These are phyloP conservation scores for Fragaria nilgerrensis DNA, from an alignment of 306 rosid genomes.

Conservation along the genomic window DNA sequence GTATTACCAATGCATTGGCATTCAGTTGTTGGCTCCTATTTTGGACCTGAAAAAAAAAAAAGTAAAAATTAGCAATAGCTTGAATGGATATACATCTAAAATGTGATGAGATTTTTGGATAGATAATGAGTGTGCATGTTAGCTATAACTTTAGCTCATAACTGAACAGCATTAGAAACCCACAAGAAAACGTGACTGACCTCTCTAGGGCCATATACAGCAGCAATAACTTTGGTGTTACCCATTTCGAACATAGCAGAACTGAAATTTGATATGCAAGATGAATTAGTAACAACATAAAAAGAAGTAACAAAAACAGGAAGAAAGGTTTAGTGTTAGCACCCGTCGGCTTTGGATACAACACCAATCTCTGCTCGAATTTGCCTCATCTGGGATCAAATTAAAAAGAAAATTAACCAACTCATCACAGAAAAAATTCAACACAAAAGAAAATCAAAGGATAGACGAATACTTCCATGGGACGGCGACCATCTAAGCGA, in stretches of 20 bases:
- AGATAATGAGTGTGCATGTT: neutral
- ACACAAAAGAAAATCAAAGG: neutral
- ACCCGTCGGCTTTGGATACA: neutral
- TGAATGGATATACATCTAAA: neutral
- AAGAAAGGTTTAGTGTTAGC: neutral
- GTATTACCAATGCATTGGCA: slow-evolving; percentile 67
- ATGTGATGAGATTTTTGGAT: neutral
- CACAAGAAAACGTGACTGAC: slow-evolving; percentile 23
- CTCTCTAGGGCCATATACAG: slow-evolving; percentile 95
- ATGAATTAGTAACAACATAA: neutral
- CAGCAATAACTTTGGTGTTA: slow-evolving; percentile 88
- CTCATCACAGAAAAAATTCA: neutral
- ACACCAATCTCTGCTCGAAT: neutral
- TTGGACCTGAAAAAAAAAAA: slow-evolving; percentile 61
- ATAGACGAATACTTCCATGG: slow-evolving; percentile 36
- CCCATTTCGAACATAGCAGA: slow-evolving; percentile 94
- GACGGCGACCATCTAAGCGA: slow-evolving; percentile 89
- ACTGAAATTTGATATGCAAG: slow-evolving; percentile 35
- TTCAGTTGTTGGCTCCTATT: slow-evolving; percentile 68
- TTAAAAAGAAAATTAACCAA: neutral
- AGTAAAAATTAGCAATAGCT: neutral
- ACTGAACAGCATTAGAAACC: neutral
- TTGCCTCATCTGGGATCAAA: neutral
- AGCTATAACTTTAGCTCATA: neutral
- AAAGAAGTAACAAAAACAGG: neutral